phyloP scores from a whole-genome alignment of 2,329 filamentous ascomycete species.

The Botryotinia calthae region DNA sequence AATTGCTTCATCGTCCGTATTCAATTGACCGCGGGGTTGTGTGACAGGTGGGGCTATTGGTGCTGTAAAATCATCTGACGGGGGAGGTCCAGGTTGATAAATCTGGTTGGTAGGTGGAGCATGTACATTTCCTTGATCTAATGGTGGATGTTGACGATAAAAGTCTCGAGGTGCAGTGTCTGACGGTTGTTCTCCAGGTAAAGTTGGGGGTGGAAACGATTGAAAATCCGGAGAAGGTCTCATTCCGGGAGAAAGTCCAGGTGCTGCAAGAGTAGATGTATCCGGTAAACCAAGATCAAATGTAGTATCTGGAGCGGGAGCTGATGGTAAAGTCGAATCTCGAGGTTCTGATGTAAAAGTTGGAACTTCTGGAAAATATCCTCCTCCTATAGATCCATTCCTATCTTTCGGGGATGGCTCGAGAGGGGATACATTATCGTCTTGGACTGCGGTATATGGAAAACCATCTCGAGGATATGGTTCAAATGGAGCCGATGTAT shows the following conservation, averaged over 20 bases:
- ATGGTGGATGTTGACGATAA: slow-evolving; percentile 35
- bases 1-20: slow-evolving; percentile 67
- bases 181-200: slow-evolving; percentile 22
- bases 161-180: slow-evolving; percentile 39
- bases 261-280: slow-evolving; percentile 29
- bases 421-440: slow-evolving; percentile 51
- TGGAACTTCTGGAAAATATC: slow-evolving; percentile 55
- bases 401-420: slow-evolving; percentile 45
- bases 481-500: slow-evolving; percentile 36
- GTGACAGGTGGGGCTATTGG: slow-evolving; percentile 17
- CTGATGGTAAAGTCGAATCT: slow-evolving; percentile 33
- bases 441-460: slow-evolving; percentile 36
- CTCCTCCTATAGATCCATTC: slow-evolving; percentile 51
- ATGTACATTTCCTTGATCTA: slow-evolving; percentile 33
- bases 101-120: slow-evolving; percentile 29
- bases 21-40: slow-evolving; percentile 43
- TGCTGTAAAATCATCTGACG: slow-evolving; percentile 26
- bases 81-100: slow-evolving; percentile 24
- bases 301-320: slow-evolving; percentile 32
- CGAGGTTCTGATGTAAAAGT: slow-evolving; percentile 35
- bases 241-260: slow-evolving; percentile 28
- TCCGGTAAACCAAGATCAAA: slow-evolving; percentile 33
- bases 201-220: slow-evolving; percentile 38
- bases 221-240: slow-evolving; percentile 34
- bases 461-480: slow-evolving; percentile 37